These are phyloP conservation scores for Backusella luteola DNA, from an alignment of 192 early-diverging fungal genomes.

Conservation along the genomic window DNA sequence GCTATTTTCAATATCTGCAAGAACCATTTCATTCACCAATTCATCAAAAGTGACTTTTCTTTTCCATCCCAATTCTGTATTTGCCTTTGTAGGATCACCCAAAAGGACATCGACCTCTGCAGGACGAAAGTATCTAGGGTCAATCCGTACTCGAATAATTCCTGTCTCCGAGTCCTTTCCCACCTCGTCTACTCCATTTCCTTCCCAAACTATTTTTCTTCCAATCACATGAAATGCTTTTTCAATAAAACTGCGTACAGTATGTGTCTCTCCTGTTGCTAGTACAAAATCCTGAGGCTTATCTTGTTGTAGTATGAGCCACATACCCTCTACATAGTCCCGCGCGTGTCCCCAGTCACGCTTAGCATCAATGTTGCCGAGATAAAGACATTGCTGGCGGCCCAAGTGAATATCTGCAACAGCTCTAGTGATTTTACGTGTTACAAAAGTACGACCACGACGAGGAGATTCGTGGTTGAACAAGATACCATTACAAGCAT, in stretches of 20 bases:
- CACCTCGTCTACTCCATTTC: conserved; percentile 53
- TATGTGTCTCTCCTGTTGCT: conserved; percentile 78
- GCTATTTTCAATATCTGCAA: conserved; percentile 47
- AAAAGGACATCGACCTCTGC: conserved; percentile 73
- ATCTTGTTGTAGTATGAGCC: conserved; percentile 77
- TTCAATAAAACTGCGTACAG: conserved; percentile 72
- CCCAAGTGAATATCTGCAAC: conserved; percentile 71
- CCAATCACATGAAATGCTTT: conserved; percentile 67
- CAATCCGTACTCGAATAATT: conserved; percentile 55
- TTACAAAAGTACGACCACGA: conserved; percentile 71
- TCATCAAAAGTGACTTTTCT: conserved; percentile 66
- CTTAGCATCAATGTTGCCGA: conserved; percentile 74
- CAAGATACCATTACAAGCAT: conserved; percentile 72
- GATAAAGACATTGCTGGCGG: conserved; percentile 61
- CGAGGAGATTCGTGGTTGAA: conserved; percentile 78
- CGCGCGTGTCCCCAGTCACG: conserved; percentile 79
- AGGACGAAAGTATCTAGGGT: conserved; percentile 73
- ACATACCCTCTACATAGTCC: conserved; percentile 77
- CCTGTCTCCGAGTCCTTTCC: conserved; percentile 54
- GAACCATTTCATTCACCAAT: conserved; percentile 62
- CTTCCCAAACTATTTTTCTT: conserved; percentile 61
- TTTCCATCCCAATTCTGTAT: conserved; percentile 60
- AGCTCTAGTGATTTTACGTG: conserved; percentile 72
- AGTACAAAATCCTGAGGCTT: conserved; percentile 69
- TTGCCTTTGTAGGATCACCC: conserved; percentile 71